phyloP scores from a whole-genome alignment of 2,329 filamentous ascomycete genomes.

The Cladosporium sphaerospermum region DNA sequence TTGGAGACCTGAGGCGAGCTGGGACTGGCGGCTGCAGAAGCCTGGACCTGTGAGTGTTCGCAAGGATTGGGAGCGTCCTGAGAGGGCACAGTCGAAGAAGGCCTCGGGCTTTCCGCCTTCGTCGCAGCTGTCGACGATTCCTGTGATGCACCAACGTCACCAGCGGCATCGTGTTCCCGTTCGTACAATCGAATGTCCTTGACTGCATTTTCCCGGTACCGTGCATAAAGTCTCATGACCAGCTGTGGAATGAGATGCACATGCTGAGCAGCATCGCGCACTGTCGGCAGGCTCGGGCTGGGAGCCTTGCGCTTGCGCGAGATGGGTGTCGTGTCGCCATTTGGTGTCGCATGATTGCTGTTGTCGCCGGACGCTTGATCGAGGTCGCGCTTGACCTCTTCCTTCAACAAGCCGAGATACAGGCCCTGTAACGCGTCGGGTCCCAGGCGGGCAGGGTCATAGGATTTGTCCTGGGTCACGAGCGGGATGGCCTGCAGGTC shows the following conservation, averaged over 20 bases:
- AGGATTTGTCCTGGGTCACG: conserved; percentile 63
- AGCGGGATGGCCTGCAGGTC: conserved; percentile 67
- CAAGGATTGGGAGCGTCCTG: conserved; percentile 11
- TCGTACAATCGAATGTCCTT: conserved; percentile 70
- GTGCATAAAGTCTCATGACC: conserved; percentile 66
- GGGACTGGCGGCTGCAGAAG: conserved; percentile 16
- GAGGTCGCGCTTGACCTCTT: conserved; percentile 54
- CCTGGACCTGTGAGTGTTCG: conserved; percentile 2
- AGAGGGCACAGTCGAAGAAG: conserved; percentile 20
- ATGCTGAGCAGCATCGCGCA: conserved; percentile 62
- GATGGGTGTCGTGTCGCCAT: conserved; percentile 44
- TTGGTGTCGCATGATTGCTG: conserved; percentile 19
- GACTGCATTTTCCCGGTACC: conserved; percentile 66
- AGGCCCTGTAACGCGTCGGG: conserved; percentile 73
- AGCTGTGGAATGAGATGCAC: conserved; percentile 62
- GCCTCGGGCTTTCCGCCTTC: conserved; percentile 40
- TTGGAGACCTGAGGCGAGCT: conserved; percentile 11
- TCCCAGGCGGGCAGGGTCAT: conserved; percentile 66
- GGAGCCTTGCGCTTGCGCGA: conserved; percentile 70
- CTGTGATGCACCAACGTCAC: conserved; percentile 30
- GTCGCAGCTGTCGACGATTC: background rate
- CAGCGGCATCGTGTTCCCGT: conserved; percentile 61
- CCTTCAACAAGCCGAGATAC: conserved; percentile 68
- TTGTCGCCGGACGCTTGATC: conserved; percentile 22
- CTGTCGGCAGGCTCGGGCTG: conserved; percentile 56